Conservation (phyloP, 164 flowering plant genomes). For the Euptelea pleiosperma region DNA sequence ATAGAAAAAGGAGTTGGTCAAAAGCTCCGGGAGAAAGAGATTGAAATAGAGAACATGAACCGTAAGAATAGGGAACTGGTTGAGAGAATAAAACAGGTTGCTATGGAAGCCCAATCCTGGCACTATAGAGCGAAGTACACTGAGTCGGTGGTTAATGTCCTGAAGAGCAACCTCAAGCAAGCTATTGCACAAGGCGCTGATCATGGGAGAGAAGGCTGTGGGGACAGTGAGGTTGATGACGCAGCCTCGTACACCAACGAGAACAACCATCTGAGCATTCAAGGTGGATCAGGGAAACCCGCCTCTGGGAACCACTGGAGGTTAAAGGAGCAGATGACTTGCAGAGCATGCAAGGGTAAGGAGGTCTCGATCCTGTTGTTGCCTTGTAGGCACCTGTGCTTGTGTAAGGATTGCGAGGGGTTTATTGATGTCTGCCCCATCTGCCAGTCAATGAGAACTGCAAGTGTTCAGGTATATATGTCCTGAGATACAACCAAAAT, state of each 20-base stretch:
- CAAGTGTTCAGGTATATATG: conserved; percentile 65
- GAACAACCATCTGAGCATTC: conserved; percentile 24
- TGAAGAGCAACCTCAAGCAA: conserved; percentile 67
- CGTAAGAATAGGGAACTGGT: conserved; percentile 64
- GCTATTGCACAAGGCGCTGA: conserved; percentile 63
- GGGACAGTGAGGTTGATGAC: conserved; percentile 79
- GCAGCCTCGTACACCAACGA: conserved; percentile 58
- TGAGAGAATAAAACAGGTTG: conserved; percentile 67
- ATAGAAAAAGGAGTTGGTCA: conserved; percentile 55
- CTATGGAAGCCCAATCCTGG: conserved; percentile 73
- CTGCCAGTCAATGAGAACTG: conserved; percentile 59
- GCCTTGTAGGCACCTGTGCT: conserved; percentile 86
- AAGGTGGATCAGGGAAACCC: conserved; percentile 24
- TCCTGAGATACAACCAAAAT: conserved; percentile 32
- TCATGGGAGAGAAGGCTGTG: conserved; percentile 74
- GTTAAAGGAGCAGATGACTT: conserved; percentile 34
- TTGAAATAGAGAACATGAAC: conserved; percentile 60
- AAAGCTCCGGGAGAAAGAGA: conserved; percentile 64
- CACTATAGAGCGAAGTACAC: conserved; percentile 69
- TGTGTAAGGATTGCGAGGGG: conserved; percentile 75
- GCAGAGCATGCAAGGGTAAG: conserved; percentile 59
- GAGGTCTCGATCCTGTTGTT: conserved; percentile 71
- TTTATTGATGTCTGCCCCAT: conserved; percentile 63
- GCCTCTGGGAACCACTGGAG: conserved; percentile 9
- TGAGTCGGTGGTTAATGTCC: conserved; percentile 56